Conservation (phyloP, 805 yeast species). For the Saccharomycopsis javanensis region DNA sequence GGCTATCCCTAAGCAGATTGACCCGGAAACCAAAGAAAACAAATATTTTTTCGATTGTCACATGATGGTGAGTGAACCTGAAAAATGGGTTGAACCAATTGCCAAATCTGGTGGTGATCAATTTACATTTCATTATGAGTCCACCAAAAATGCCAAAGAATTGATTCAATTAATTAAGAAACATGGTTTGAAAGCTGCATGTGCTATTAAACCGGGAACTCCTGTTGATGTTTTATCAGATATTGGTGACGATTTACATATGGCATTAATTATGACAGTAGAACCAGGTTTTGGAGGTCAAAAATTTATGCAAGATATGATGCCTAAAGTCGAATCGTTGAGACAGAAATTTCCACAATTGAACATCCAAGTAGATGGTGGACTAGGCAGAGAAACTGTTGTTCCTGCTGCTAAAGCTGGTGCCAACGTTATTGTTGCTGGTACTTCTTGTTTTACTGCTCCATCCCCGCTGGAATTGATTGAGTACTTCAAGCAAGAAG, state of each 20-base stretch:
- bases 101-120: slow-evolving; percentile 94
- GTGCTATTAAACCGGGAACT: slow-evolving; percentile 92
- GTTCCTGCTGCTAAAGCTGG: slow-evolving; percentile 91
- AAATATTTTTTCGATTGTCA: slow-evolving; percentile 77
- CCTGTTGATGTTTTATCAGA: slow-evolving; percentile 74
- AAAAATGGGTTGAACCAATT: slow-evolving; percentile 86
- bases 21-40: slow-evolving; percentile 9
- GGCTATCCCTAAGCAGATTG: slow-evolving; percentile 53
- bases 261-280: slow-evolving; percentile 97
- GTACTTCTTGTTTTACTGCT: slow-evolving; percentile 87
- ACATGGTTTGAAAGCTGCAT: slow-evolving; percentile 85
- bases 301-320: slow-evolving; percentile 89
- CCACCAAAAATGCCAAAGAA: slow-evolving; percentile 67
- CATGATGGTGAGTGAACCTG: slow-evolving; percentile 94
- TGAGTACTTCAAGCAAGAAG: slow-evolving; percentile 52
- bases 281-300: slow-evolving; percentile 99
- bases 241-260: slow-evolving; percentile 68
- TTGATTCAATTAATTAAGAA: slow-evolving; percentile 67
- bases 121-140: slow-evolving; percentile 92
- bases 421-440: slow-evolving; percentile 96
- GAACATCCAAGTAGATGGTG: slow-evolving; percentile 95
- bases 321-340: slow-evolving; percentile 82
- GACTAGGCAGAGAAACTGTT: slow-evolving; percentile 78
- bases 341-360: slow-evolving; percentile 66
- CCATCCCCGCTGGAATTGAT: slow-evolving; percentile 71